phyloP scores from a whole-genome alignment of 2,329 filamentous ascomycete genomes.

The Hansfordia pulvinata region DNA sequence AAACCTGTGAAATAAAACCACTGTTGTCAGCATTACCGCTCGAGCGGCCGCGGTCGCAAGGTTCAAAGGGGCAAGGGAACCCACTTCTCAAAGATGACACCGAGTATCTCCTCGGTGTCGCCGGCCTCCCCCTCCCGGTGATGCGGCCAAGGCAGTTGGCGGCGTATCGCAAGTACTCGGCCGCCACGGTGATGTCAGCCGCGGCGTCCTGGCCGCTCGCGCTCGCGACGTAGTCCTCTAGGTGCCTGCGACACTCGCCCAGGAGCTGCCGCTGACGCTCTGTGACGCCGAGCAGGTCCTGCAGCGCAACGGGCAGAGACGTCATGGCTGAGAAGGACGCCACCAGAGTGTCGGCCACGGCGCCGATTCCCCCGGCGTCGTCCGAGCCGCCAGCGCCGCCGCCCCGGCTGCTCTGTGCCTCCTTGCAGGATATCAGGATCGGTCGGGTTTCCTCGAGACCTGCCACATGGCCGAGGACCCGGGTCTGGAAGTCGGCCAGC shows the following conservation, averaged over 20 bases:
- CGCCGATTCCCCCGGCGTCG: conserved; percentile 54
- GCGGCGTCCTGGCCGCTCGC: conserved; percentile 21
- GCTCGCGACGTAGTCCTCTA: conserved; percentile 59
- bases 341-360: conserved; percentile 55
- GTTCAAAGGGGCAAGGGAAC: conserved; percentile 16
- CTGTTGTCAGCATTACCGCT: conserved; percentile 3
- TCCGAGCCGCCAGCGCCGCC: conserved; percentile 10
- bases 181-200: conserved; percentile 72
- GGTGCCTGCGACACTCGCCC: conserved; percentile 53
- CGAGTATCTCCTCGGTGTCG: conserved; percentile 90
- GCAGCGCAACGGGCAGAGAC: conserved; percentile 53
- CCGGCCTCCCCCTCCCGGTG: conserved; percentile 75
- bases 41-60: conserved; percentile 1
- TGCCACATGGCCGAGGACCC: conserved; percentile 24
- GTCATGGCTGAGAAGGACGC: conserved; percentile 59
- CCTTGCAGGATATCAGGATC: conserved; percentile 60
- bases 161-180: conserved; percentile 74
- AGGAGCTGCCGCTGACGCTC: conserved; percentile 79
- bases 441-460: conserved; percentile 23
- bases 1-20: conserved; percentile 3
- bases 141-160: conserved; percentile 73
- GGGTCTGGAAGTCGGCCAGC: conserved; percentile 22
- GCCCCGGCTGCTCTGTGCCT: conserved; percentile 23
- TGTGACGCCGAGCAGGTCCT: conserved; percentile 80
- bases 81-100: conserved; percentile 96